Conservation (phyloP, 2,329 filamentous ascomycete species). For the Chaetomium sp. region DNA sequence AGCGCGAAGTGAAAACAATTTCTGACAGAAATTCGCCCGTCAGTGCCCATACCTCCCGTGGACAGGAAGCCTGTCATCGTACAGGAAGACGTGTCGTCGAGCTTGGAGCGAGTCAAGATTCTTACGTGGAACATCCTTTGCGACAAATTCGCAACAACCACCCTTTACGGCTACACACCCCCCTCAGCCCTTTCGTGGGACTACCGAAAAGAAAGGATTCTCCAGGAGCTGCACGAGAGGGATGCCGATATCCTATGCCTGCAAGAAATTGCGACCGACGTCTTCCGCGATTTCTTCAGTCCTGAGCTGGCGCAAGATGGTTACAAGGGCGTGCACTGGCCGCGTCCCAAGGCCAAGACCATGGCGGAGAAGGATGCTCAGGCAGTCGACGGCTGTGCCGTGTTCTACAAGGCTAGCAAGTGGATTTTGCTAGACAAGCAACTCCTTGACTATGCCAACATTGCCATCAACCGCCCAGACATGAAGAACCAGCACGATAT, state of each 20-base stretch:
- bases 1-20: background rate
- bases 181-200: constrained; percentile 79
- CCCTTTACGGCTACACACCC: constrained; percentile 86
- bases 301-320: constrained; percentile 79
- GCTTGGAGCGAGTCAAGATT: constrained; percentile 68
- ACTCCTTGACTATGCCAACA: constrained; percentile 82
- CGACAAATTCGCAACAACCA: constrained; percentile 81
- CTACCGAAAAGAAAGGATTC: constrained; percentile 72
- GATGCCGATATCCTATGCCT: constrained; percentile 87
- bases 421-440: constrained; percentile 92
- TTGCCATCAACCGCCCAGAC: constrained; percentile 88
- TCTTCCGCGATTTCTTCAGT: constrained; percentile 85
- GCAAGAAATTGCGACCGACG: constrained; percentile 88
- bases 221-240: constrained; percentile 71
- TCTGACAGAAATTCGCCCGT: background rate
- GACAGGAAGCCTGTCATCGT: constrained; percentile 76
- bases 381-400: constrained; percentile 90
- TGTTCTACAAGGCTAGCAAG: constrained; percentile 94
- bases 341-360: constrained; percentile 81
- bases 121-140: constrained; percentile 95
- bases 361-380: constrained; percentile 87
- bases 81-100: constrained; percentile 54
- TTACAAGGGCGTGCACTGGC: constrained; percentile 92
- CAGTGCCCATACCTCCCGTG: constrained; percentile 70
- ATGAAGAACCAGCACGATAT: constrained; percentile 98